A percentile compares a stretch with the other conserved stretches of the same genome.
Evolutionary conservation across 306 rosid species (phyloP).

Genomic region (Medicago lupulina): DNA sequence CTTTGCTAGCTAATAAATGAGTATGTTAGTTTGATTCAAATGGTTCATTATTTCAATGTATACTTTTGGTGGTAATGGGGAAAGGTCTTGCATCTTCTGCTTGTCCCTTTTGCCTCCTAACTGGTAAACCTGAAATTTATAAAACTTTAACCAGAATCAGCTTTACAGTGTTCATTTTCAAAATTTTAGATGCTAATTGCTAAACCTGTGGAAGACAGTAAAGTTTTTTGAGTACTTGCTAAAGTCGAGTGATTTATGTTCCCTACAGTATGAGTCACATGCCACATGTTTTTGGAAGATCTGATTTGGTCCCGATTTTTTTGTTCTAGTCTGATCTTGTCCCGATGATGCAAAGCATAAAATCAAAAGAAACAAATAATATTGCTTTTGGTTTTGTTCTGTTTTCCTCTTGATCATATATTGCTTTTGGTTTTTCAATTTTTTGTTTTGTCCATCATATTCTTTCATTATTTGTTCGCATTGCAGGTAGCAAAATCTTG

Average conservation of each 20-base stretch:
- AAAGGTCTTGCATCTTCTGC: constrained; percentile 4
- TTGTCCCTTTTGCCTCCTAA: constrained; percentile 15
- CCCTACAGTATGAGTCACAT: constrained; percentile 5
- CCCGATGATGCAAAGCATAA: constrained; percentile 12
- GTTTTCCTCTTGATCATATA: constrained; percentile 19
- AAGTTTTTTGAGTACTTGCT: constrained; percentile 16
- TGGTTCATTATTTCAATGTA: constrained; percentile 8
- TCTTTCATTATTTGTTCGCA: constrained; percentile 37
- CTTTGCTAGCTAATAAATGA: constrained; percentile 7
- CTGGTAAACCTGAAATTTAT: constrained; percentile 7
- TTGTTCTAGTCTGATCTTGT: background rate
- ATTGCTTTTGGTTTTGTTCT: background rate
- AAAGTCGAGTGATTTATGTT: constrained; percentile 13
- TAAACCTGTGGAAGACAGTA: constrained; percentile 12
- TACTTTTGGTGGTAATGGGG: background rate
- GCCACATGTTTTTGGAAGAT: background rate
- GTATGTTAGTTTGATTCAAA: constrained; percentile 23
- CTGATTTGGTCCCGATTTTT: constrained; percentile 4
- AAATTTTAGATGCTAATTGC: constrained; percentile 24
- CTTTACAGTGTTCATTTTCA: constrained; percentile 6
- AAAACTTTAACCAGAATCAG: background rate
- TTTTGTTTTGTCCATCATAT: constrained; percentile 29
- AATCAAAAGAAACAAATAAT: background rate
- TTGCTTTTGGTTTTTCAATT: background rate
- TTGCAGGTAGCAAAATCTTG: constrained; percentile 90